Evolutionary conservation across 164 flowering plant genomes (phyloP).

Genomic region (Berberis thunbergii): DNA sequence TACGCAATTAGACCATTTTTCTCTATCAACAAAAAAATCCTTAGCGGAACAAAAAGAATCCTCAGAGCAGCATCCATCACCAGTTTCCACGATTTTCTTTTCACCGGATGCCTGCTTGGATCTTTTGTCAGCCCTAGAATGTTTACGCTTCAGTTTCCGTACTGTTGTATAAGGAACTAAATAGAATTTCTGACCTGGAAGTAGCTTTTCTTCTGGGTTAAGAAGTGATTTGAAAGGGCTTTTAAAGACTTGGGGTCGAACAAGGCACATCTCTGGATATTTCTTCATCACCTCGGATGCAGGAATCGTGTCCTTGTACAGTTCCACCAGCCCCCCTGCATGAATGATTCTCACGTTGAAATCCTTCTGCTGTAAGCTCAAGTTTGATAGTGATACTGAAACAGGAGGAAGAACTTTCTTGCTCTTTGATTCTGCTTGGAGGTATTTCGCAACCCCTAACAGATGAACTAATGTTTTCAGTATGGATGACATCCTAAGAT

Average conservation of each 20-base stretch:
- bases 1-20: slow-evolving; percentile 17
- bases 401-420: no score
- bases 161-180: slow-evolving; percentile 37
- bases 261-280: slow-evolving; percentile 45
- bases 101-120: slow-evolving; percentile 7
- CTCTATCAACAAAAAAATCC: slow-evolving; percentile 15
- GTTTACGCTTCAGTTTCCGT: slow-evolving; percentile 36
- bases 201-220: slow-evolving; percentile 32
- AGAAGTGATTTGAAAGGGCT: slow-evolving; percentile 38
- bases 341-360: slow-evolving; percentile 36
- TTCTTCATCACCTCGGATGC: slow-evolving; percentile 36
- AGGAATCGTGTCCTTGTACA: slow-evolving; percentile 27
- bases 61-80: slow-evolving; percentile 12
- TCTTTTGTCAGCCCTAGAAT: slow-evolving; percentile 11
- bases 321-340: slow-evolving; percentile 47
- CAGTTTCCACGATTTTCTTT: slow-evolving; percentile 6
- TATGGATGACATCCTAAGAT: no score
- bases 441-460: no score
- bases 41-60: slow-evolving; percentile 8
- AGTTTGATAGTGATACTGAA: not conserved
- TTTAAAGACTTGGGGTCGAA: slow-evolving; percentile 45
- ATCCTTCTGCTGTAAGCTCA: slow-evolving; percentile 19
- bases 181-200: slow-evolving; percentile 45
- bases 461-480: no score
- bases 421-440: no score